Percentiles rank a stretch among this genome's conserved stretches.
These are phyloP conservation scores for Tritrichomonas musculus DNA, from an alignment of 208 protist species.

Conservation along the genomic window DNA sequence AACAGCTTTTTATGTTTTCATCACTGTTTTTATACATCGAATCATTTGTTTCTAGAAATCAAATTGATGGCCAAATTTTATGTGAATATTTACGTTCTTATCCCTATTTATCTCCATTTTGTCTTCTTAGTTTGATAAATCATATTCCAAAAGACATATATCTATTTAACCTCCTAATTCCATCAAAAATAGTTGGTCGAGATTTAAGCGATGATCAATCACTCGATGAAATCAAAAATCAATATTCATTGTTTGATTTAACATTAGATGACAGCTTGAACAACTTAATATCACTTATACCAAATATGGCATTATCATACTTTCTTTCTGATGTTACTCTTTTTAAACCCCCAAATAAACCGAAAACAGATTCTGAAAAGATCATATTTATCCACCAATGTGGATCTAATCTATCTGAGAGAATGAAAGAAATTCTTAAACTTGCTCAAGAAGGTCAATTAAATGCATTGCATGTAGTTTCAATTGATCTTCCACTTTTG, in stretches of 20 bases:
- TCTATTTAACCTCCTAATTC: conserved; percentile 21
- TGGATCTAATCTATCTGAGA: not conserved
- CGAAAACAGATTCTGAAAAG: not conserved
- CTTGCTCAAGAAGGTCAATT: not conserved
- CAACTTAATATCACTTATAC: not conserved
- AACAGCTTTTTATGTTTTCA: not conserved
- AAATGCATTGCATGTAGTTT: not conserved
- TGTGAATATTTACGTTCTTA: not conserved
- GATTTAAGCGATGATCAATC: not conserved
- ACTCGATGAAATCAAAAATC: not conserved
- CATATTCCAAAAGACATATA: not conserved
- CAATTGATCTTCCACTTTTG: not conserved
- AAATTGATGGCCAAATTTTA: conserved; percentile 26
- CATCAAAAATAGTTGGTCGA: not conserved
- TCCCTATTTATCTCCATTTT: not conserved
- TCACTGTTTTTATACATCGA: not conserved
- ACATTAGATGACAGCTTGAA: not conserved
- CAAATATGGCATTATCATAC: not conserved
- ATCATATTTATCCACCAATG: not conserved
- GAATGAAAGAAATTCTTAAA: not conserved
- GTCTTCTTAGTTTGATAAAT: not conserved
- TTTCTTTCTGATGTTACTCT: not conserved
- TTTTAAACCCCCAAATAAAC: not conserved
- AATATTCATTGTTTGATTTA: not conserved
- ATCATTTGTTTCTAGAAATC: not conserved